phyloP scores from a whole-genome alignment of 2,329 filamentous ascomycete genomes.

The Botrytis fragariae region DNA sequence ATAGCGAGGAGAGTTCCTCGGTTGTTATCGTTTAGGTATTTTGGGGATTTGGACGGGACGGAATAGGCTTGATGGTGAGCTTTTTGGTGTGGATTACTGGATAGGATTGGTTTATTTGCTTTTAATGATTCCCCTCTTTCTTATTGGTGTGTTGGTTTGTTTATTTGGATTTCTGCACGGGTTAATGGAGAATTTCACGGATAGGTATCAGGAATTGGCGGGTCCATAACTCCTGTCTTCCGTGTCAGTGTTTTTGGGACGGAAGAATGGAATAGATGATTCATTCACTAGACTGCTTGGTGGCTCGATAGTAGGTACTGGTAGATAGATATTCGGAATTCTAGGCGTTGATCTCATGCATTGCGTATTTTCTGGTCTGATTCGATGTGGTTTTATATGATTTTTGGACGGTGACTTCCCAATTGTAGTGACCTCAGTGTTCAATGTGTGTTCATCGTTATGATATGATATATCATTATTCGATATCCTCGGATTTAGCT shows the following conservation, averaged over 20 bases:
- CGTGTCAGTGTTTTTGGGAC: background rate
- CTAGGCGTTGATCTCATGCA: background rate
- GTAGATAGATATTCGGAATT: background rate
- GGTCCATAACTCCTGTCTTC: background rate
- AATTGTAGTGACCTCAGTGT: background rate
- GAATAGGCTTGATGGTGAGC: background rate
- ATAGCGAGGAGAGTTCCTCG: slow-evolving; percentile 15
- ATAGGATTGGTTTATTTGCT: background rate
- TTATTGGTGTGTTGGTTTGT: background rate
- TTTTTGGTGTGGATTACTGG: background rate
- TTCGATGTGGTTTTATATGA: background rate
- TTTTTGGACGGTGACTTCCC: background rate
- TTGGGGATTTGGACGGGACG: background rate
- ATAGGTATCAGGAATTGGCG: background rate
- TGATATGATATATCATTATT: background rate
- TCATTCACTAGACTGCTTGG: background rate
- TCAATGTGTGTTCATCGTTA: background rate
- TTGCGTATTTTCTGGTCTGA: background rate
- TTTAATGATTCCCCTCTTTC: background rate
- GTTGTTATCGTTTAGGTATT: slow-evolving; percentile 9
- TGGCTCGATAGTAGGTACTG: background rate
- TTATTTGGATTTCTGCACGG: background rate
- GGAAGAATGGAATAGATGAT: background rate
- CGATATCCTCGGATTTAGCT: background rate
- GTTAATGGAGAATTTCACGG: background rate